Conservation (phyloP, 305 asterid genomes). For the Fraxinus greggii region DNA sequence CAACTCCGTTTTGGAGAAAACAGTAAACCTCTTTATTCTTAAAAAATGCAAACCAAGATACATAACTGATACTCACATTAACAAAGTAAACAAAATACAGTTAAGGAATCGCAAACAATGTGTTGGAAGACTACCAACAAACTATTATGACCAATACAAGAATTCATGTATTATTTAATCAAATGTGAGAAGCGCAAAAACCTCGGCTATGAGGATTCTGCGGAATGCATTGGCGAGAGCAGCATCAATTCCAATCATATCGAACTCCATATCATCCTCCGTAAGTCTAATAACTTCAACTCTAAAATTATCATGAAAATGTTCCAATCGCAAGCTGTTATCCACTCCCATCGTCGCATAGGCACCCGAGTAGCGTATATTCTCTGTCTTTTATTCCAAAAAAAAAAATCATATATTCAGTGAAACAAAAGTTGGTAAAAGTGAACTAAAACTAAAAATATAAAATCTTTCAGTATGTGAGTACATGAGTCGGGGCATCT, state of each 20-base stretch:
- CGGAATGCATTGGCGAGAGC: slow-evolving; percentile 88
- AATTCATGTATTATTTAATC: neutral
- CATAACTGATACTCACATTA: neutral
- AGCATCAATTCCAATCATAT: slow-evolving; percentile 87
- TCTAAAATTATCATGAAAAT: slow-evolving; percentile 57
- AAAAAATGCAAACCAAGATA: neutral
- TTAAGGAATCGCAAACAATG: neutral
- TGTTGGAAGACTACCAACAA: neutral
- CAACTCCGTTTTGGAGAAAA: neutral
- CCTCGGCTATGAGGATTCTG: slow-evolving; percentile 92
- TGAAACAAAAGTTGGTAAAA: neutral
- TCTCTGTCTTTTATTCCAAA: slow-evolving; percentile 57
- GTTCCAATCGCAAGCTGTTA: slow-evolving; percentile 64
- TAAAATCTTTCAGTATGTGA: neutral
- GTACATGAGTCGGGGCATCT: slow-evolving; percentile 80
- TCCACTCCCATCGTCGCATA: slow-evolving; percentile 80
- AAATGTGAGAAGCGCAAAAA: slow-evolving; percentile 7
- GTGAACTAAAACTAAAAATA: neutral
- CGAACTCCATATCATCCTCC: slow-evolving; percentile 73
- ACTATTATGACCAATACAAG: neutral
- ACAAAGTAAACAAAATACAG: neutral
- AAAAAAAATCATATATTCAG: neutral
- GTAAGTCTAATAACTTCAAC: slow-evolving; percentile 57
- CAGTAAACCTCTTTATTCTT: neutral
- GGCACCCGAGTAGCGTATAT: slow-evolving; percentile 71